Conservation (phyloP, 805 yeast genomes). For the Zygosaccharomyces siamensis region DNA sequence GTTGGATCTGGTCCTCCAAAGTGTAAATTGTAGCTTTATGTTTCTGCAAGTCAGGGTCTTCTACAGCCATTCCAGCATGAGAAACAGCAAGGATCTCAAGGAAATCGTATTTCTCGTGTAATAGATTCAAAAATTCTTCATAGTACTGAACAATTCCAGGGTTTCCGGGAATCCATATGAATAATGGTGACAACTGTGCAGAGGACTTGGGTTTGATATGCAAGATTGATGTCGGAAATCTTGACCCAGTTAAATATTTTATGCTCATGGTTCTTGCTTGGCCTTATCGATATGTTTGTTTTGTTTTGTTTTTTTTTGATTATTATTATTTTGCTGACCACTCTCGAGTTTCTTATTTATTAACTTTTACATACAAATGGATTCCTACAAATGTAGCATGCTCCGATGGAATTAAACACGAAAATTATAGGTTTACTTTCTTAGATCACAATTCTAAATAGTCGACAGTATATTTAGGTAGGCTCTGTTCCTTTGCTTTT, state of each 20-base stretch:
- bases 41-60: conserved; percentile 9
- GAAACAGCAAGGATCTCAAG: conserved; percentile 57
- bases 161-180: conserved; percentile 69
- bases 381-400: background rate
- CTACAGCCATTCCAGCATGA: conserved; percentile 52
- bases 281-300: too few species aligned
- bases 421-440: background rate
- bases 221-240: conserved; percentile 21
- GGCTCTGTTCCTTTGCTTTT: conserved; percentile 13
- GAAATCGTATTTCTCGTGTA: conserved; percentile 41
- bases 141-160: conserved; percentile 71
- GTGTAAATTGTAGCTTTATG: conserved; percentile 30
- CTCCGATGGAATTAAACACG: too few species aligned
- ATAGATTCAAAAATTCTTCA: conserved; percentile 44
- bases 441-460: conserved; percentile 22
- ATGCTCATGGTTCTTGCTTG: conserved; percentile 9
- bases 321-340: too few species aligned
- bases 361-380: too few species aligned
- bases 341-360: too few species aligned
- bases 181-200: conserved; percentile 32
- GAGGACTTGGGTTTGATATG: conserved; percentile 9
- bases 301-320: too few species aligned
- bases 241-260: conserved; percentile 9
- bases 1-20: conserved; percentile 53
- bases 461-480: conserved; percentile 31